Conservation (phyloP, 768 basidiomycete species). For the Termitomyces sp. region DNA sequence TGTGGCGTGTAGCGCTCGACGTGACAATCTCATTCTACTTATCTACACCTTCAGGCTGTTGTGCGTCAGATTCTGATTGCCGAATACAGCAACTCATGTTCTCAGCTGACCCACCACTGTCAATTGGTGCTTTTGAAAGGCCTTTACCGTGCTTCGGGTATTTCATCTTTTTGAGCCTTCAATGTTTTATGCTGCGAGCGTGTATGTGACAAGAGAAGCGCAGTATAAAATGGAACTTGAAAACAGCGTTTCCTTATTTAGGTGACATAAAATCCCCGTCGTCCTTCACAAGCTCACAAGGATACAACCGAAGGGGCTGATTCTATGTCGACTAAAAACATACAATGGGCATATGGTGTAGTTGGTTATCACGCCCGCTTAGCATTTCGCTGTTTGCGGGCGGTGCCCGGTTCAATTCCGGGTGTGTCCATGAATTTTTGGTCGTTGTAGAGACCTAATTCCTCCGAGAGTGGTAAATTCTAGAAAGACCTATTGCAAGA, state of each 20-base stretch:
- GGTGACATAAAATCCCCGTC: no score
- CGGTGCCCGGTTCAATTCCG: slow-evolving; percentile 3
- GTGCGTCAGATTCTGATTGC: background rate
- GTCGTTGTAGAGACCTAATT: background rate
- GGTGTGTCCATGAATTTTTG: background rate
- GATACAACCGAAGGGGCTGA: no score
- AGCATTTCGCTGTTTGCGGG: background rate
- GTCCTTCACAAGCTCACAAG: no score
- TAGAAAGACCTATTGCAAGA: background rate
- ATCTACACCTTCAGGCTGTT: background rate
- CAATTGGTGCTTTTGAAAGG: background rate
- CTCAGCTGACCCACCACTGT: background rate
- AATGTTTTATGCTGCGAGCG: background rate
- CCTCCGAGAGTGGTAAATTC: background rate
- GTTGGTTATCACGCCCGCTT: slow-evolving; percentile 5
- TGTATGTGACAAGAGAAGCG: no score
- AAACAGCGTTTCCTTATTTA: no score
- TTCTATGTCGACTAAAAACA: no score
- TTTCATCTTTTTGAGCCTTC: no score
- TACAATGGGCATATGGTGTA: slow-evolving; percentile 1
- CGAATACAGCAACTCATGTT: no score
- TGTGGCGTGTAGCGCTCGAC: background rate
- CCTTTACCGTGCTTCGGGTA: no score
- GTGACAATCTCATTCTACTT: no score
- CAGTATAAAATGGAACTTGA: background rate